Conservation (phyloP, 108 stramenopile species). For the Nitzschia inconspicua region DNA sequence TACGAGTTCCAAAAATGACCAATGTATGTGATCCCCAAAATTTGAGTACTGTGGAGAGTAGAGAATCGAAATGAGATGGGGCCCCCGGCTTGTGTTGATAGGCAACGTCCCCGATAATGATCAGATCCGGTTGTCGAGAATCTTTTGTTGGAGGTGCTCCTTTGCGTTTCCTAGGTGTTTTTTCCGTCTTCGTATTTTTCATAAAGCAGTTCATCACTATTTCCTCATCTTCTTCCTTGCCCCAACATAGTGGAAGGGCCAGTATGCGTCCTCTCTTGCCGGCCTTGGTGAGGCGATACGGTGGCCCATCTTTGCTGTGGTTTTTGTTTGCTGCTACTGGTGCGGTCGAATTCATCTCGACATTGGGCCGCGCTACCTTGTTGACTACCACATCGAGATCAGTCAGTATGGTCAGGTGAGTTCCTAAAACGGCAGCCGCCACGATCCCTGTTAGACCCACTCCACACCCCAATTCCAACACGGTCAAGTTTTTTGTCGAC, state of each 20-base stretch:
- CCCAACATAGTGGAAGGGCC: slow-evolving; percentile 50
- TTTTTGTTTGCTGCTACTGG: not conserved
- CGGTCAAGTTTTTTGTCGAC: slow-evolving; percentile 14
- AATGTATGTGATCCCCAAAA: slow-evolving; percentile 33
- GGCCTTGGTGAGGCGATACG: slow-evolving; percentile 21
- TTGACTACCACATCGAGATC: slow-evolving; percentile 52
- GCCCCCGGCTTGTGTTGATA: slow-evolving; percentile 58
- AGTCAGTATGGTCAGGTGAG: slow-evolving; percentile 37
- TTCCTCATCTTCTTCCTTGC: slow-evolving; percentile 33
- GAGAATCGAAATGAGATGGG: slow-evolving; percentile 52
- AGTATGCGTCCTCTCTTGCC: slow-evolving; percentile 36
- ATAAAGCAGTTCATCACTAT: slow-evolving; percentile 13
- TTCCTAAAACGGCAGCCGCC: slow-evolving; percentile 35
- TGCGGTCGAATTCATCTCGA: slow-evolving; percentile 28
- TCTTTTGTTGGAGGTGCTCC: not conserved
- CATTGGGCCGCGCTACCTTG: slow-evolving; percentile 33
- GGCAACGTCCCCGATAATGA: slow-evolving; percentile 56
- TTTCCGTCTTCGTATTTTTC: not conserved
- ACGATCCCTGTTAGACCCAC: slow-evolving; percentile 50
- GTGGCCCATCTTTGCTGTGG: not conserved
- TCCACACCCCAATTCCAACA: slow-evolving; percentile 50
- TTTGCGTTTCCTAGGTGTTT: not conserved
- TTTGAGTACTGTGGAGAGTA: slow-evolving; percentile 37
- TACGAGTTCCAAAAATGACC: slow-evolving; percentile 51
- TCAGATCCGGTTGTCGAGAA: slow-evolving; percentile 29